Percentiles rank a stretch among this genome's conserved stretches.
Evolutionary conservation across 495 filamentous ascomycete genomes (phyloP).

Genomic region (Hypoxylon perforatum): DNA sequence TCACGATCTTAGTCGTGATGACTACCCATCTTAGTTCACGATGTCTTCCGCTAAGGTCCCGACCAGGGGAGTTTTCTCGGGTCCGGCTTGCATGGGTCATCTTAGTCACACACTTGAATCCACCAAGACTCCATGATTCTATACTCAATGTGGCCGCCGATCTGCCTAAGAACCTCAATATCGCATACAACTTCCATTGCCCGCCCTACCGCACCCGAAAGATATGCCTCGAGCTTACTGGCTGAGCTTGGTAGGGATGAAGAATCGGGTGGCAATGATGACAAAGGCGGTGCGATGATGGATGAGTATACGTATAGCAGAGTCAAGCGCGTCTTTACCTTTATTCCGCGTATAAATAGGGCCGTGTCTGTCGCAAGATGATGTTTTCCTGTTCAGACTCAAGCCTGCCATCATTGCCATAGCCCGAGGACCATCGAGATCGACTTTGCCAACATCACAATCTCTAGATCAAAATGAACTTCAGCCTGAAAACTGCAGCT

Average conservation of each 20-base stretch:
- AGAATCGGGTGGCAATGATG: conserved; percentile 1
- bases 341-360: conserved; percentile 2
- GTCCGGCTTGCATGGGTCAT: background rate
- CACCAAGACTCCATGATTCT: background rate
- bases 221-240: background rate
- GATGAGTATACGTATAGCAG: background rate
- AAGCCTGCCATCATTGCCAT: background rate
- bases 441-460: background rate
- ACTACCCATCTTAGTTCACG: conserved; percentile 1
- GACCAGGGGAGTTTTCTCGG: background rate
- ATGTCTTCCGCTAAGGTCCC: background rate
- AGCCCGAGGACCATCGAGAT: background rate
- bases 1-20: conserved; percentile 23
- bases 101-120: background rate
- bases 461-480: conserved; percentile 21
- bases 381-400: background rate
- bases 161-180: background rate
- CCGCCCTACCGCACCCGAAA: background rate
- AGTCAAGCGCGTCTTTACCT: background rate
- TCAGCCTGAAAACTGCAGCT: conserved; percentile 3
- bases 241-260: background rate
- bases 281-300: conserved; percentile 3
- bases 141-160: background rate
- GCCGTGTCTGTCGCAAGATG: background rate
- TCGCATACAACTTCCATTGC: background rate